These are phyloP conservation scores for Apiospora aurea DNA, from an alignment of 2,329 filamentous ascomycete species.

Conservation along the genomic window DNA sequence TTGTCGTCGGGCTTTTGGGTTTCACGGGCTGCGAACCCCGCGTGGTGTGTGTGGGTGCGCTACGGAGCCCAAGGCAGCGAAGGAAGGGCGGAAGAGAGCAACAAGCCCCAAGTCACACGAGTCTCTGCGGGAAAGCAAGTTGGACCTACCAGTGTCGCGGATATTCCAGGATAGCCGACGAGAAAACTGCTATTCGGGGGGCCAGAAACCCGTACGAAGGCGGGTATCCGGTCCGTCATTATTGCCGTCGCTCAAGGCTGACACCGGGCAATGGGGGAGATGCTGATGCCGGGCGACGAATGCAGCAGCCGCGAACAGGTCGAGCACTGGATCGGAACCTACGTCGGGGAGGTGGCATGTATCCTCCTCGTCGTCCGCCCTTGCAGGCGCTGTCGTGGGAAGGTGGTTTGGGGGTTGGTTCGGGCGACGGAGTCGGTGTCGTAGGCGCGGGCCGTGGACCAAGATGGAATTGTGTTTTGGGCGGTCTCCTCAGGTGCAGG, in stretches of 20 bases:
- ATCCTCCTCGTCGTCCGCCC: conserved; percentile 17
- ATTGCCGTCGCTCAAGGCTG: conserved; percentile 29
- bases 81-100: background rate
- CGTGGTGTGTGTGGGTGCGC: conserved; percentile 6
- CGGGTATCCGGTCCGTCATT: conserved; percentile 63
- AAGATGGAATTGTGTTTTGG: conserved; percentile 17
- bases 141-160: conserved; percentile 86
- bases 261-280: conserved; percentile 26
- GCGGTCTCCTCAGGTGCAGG: conserved; percentile 8
- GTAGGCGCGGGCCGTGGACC: conserved; percentile 5
- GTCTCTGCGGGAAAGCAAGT: conserved; percentile 24
- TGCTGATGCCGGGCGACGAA: conserved; percentile 18
- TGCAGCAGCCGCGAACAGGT: conserved; percentile 23
- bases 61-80: background rate
- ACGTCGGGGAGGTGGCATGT: conserved; percentile 22
- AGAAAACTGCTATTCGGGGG: conserved; percentile 97
- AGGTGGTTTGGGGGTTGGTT: background rate
- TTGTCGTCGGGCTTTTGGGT: background rate
- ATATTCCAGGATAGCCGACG: conserved; percentile 97
- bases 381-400: conserved; percentile 13
- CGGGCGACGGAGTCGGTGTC: conserved; percentile 8
- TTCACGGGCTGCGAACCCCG: conserved; percentile 10
- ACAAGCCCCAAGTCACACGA: background rate
- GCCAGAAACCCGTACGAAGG: conserved; percentile 94
- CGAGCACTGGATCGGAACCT: conserved; percentile 21